Percentiles rank a stretch among this genome's conserved stretches.
Conservation (phyloP, 108 stramenopile genomes). For the Skeletonema grethae region DNA sequence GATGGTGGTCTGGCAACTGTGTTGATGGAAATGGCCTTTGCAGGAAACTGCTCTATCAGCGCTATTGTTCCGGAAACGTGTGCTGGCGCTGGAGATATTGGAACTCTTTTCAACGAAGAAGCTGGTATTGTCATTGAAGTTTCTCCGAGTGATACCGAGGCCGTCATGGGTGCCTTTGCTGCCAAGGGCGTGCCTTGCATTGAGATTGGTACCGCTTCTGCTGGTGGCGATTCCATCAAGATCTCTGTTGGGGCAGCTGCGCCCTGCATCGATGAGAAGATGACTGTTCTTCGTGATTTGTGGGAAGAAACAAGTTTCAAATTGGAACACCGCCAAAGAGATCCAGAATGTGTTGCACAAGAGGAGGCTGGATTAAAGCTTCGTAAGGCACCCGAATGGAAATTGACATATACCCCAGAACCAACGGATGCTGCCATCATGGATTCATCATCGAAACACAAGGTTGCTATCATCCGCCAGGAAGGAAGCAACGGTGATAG, state of each 20-base stretch:
- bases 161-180: slow-evolving; percentile 72
- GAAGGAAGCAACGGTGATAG: slow-evolving; percentile 99
- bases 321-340: slow-evolving; percentile 93
- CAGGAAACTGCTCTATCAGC: slow-evolving; percentile 94
- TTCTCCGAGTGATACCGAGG: slow-evolving; percentile 47
- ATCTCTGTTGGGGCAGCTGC: slow-evolving; percentile 73
- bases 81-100: slow-evolving; percentile 71
- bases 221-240: slow-evolving; percentile 80
- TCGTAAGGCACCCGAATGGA: slow-evolving; percentile 85
- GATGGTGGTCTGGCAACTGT: slow-evolving; percentile 94
- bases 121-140: slow-evolving; percentile 94
- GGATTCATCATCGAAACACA: slow-evolving; percentile 74
- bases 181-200: slow-evolving; percentile 68
- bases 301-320: slow-evolving; percentile 99
- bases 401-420: slow-evolving; percentile 77
- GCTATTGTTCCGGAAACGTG: slow-evolving; percentile 75
- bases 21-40: slow-evolving; percentile 98
- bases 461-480: slow-evolving; percentile 95
- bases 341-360: slow-evolving; percentile 90
- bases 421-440: slow-evolving; percentile 72
- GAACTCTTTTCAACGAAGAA: slow-evolving; percentile 95
- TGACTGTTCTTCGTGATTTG: slow-evolving; percentile 90
- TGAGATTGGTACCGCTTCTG: slow-evolving; percentile 82
- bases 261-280: slow-evolving; percentile 81
- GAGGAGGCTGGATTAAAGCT: slow-evolving; percentile 88